phyloP scores from a whole-genome alignment of 305 asterid genomes.

The Fraxinus ornus region DNA sequence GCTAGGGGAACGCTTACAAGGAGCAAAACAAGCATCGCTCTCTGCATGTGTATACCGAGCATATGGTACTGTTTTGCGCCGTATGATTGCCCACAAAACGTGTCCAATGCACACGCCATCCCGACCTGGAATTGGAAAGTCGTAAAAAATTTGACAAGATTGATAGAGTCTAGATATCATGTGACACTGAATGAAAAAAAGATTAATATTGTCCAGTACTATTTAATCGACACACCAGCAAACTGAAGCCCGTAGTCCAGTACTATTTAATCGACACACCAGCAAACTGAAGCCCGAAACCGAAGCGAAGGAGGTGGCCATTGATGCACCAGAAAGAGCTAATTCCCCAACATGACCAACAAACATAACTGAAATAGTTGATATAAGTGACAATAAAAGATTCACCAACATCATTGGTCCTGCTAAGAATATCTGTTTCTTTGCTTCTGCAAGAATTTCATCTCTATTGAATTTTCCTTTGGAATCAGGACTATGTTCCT shows the following conservation, averaged over 20 bases:
- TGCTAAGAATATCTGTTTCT: slow-evolving; percentile 41
- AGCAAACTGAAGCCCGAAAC: slow-evolving; percentile 58
- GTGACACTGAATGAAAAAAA: background rate
- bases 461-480: slow-evolving; percentile 27
- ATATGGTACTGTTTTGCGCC: slow-evolving; percentile 65
- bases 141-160: background rate
- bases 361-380: slow-evolving; percentile 60
- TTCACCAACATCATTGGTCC: slow-evolving; percentile 59
- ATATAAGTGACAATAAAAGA: slow-evolving; percentile 42
- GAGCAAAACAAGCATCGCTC: slow-evolving; percentile 61
- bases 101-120: slow-evolving; percentile 60
- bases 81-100: slow-evolving; percentile 64
- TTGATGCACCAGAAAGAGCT: slow-evolving; percentile 64
- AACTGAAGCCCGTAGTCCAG: slow-evolving; percentile 51
- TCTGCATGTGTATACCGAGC: slow-evolving; percentile 66
- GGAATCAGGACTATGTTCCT: slow-evolving; percentile 20
- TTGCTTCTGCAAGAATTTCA: slow-evolving; percentile 39
- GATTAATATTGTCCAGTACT: background rate
- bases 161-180: background rate
- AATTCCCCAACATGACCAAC: slow-evolving; percentile 60
- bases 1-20: slow-evolving; percentile 57
- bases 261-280: slow-evolving; percentile 36
- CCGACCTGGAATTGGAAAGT: slow-evolving; percentile 39
- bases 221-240: slow-evolving; percentile 34
- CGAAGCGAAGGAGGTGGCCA: slow-evolving; percentile 69